Conservation (phyloP, 1,284 basidiomycete genomes). For the Ganoderma leucocontextum region DNA sequence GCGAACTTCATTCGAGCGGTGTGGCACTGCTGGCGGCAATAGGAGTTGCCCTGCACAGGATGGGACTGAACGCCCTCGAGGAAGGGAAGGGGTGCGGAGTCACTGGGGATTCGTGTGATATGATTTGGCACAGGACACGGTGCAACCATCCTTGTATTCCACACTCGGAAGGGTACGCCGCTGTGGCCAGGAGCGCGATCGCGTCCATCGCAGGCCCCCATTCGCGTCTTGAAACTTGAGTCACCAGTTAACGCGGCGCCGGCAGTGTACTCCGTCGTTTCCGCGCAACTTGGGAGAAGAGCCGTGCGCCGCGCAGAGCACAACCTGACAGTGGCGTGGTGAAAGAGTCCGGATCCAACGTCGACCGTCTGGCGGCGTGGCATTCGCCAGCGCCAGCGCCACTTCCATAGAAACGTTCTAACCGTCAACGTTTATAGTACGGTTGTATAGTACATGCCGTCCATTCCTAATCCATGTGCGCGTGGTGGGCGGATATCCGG, state of each 20-base stretch:
- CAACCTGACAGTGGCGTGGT: neutral
- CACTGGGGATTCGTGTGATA: neutral
- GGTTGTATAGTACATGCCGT: neutral
- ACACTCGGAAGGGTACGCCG: neutral
- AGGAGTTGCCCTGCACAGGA: neutral
- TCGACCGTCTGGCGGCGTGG: neutral
- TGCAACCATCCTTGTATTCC: slow-evolving; percentile 5
- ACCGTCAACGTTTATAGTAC: neutral
- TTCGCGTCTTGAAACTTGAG: no score
- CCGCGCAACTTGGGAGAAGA: neutral
- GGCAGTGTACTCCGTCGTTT: neutral
- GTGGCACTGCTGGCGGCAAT: neutral
- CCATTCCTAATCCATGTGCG: neutral
- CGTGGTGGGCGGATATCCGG: neutral
- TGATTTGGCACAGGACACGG: neutral
- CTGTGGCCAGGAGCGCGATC: neutral
- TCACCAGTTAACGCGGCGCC: no score
- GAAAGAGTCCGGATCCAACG: neutral
- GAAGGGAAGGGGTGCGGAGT: neutral
- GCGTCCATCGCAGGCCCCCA: neutral
- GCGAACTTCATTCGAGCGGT: neutral
- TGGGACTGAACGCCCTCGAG: neutral
- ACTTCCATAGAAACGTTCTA: neutral
- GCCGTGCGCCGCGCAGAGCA: neutral
- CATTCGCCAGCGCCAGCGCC: neutral